Evolutionary conservation across 2,329 filamentous ascomycete species (phyloP), one percentile per base, ranked within the genome.

Genomic region (Cercospora zeina): DNA sequence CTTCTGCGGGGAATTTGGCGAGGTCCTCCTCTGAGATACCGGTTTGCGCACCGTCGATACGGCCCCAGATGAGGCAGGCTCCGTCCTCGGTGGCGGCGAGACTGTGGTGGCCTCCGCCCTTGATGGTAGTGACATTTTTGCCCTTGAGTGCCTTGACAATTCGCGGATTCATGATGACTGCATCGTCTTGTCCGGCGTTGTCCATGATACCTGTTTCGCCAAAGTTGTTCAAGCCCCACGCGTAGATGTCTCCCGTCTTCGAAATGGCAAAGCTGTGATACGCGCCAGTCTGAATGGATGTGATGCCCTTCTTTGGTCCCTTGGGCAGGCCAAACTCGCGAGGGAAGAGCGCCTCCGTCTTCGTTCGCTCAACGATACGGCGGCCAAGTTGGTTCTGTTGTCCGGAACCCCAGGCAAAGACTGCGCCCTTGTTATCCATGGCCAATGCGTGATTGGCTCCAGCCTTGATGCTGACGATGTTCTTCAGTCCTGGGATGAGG

Each of bases 191-290:
- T 33, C 87, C 88, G 13, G 84, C 86, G 58, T 82, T 81, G 47
- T 85, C 82, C 14, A 81, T 79, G 62, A 88, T 82, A 36, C 89
- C 91, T 14, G 89, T 90, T 78, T 96, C 88, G 65, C 88, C 89
- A 75, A 90, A 96, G 77, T 89, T 92, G 82, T 96, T 96, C 31
- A 93, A 80, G 24, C 92, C 91, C 91, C 91, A 96, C 0, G 87
- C 85, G 77, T 87, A 95, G 33, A 93, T 88, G 31, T 84, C 82
- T 39, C 87, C 87, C 30, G 87, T 83, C 64, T 86, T 83, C 69
- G 84, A 83, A 54, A 91, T 83, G 54, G 88, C 89, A 70, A 96
- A 93, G 69, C 87, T 89, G 79, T 96, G 90, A 77, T 93, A 93
- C 13, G 88, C 85, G 49, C 91, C 91, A 58, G 87, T 87, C 30